Conservation (phyloP, 1,284 basidiomycete species). For the Cutaneotrichosporon cutaneum region DNA sequence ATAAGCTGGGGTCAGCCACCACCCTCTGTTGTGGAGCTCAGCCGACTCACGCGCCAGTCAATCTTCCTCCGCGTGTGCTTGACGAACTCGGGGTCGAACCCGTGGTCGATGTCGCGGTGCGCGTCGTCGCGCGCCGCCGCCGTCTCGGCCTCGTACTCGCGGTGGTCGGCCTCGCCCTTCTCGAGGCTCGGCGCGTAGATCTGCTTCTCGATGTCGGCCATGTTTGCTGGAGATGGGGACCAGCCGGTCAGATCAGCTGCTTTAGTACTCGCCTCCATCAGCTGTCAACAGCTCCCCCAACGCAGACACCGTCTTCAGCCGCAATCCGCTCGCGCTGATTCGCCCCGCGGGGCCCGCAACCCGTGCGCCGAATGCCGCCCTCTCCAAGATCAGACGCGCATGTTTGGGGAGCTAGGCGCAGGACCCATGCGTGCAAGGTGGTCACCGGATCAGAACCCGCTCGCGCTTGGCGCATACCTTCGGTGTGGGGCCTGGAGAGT, state of each 20-base stretch:
- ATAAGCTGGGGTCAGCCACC: constrained; percentile 21
- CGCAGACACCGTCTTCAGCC: no score
- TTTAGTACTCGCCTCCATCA: background rate
- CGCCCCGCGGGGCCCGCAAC: no score
- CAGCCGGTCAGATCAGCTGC: background rate
- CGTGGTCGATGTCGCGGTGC: constrained; percentile 17
- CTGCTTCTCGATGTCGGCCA: background rate
- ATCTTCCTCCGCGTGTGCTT: constrained; percentile 18
- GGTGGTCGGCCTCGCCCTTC: background rate
- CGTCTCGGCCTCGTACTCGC: constrained; percentile 6
- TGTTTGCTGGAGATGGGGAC: background rate
- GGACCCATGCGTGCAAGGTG: no score
- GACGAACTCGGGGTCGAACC: constrained; percentile 17
- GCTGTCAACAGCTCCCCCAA: no score
- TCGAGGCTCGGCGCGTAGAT: background rate
- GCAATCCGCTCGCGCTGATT: no score
- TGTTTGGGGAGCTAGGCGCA: no score
- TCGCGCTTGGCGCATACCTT: no score
- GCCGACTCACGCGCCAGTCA: constrained; percentile 21
- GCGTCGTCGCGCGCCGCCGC: background rate
- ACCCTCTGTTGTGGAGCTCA: background rate
- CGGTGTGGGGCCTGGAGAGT: no score
- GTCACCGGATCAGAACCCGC: no score
- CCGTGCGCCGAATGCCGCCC: no score
- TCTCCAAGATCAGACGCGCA: no score